Conservation (phyloP, 148 eudicot genomes). For the Cornus florida region DNA sequence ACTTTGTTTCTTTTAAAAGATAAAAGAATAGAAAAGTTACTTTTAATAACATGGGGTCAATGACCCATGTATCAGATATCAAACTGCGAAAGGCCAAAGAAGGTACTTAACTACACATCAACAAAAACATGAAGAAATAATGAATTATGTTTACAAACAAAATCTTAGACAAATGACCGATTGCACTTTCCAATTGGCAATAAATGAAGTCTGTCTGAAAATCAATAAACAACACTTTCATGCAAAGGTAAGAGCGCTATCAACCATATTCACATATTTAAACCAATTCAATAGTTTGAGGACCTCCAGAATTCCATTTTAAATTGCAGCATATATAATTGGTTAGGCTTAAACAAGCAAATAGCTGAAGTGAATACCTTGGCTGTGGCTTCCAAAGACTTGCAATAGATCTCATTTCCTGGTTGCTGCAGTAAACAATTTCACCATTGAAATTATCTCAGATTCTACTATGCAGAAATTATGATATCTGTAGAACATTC, state of each 20-base stretch:
- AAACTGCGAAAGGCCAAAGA: not conserved
- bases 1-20: not conserved
- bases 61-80: not conserved
- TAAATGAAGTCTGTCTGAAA: too few species aligned
- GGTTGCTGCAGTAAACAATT: slow-evolving; percentile 38
- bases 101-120: not conserved
- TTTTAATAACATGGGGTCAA: not conserved
- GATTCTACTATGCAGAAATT: not conserved
- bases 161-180: not conserved
- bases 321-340: not conserved
- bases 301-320: too few species aligned
- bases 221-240: too few species aligned
- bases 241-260: too few species aligned
- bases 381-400: slow-evolving; percentile 37
- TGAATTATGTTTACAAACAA: not conserved
- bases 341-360: not conserved
- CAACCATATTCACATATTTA: not conserved
- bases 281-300: too few species aligned
- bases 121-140: not conserved
- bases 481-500: not conserved
- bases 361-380: slow-evolving; percentile 30
- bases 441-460: not conserved
- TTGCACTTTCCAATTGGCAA: not conserved
- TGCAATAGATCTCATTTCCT: slow-evolving; percentile 35
- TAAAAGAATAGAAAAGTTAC: not conserved